Base-by-base conservation (phyloP, 257 asterid genomes). In the Ligustrum vulgare region DNA sequence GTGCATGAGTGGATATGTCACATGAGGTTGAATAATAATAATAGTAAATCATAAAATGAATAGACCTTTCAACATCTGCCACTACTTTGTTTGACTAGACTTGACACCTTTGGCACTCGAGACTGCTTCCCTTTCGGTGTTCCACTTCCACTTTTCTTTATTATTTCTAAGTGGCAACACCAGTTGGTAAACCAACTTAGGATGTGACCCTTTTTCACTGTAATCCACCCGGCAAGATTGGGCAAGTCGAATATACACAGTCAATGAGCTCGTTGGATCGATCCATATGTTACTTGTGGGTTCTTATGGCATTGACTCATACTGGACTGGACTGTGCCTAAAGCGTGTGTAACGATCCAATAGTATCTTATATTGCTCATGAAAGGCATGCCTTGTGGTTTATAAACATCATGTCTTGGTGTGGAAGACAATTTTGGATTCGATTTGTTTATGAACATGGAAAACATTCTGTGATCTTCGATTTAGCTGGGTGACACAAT, bases 61-160 rank as follows among this genome's bases (percentile, higher is more conserved):
- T 75, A 69, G 80, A 77, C 76, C 67, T 56, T 22, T 76, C 49
- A 58, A 72, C 49, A 22, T 13, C 37, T 67, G 79, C 75, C 77
- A 69, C 62, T 43, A 67, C 72, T 76, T 15, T 69, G 79, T 70
- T 83, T 76, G 84, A 79, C 84, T 60, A 60, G 25, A 60, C 25
- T 72, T 49, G 72, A 41, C 75, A 74, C 62, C 76, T 35, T 9
- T n/a, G 39, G 32, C 18, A 36, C 69, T 69, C 33, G 77, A 65
- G 49, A 69, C 33, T 4, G 16, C 33, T 60, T 28, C 45, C 41
- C 78, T 82, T 79, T 82, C 78, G 83, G 81, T 35, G 79, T 39
- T 39, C 47, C 47, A 39, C 47, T 51, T 13, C 49, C 77, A 39
- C 31, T 33, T 66, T n/a, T n/a, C n/a, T n/a, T 15, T 47, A 56